Evolutionary conservation across 2,329 filamentous ascomycete genomes (phyloP), one percentile per base, ranked within the genome.

Genomic region (Diplodia sapinea): DNA sequence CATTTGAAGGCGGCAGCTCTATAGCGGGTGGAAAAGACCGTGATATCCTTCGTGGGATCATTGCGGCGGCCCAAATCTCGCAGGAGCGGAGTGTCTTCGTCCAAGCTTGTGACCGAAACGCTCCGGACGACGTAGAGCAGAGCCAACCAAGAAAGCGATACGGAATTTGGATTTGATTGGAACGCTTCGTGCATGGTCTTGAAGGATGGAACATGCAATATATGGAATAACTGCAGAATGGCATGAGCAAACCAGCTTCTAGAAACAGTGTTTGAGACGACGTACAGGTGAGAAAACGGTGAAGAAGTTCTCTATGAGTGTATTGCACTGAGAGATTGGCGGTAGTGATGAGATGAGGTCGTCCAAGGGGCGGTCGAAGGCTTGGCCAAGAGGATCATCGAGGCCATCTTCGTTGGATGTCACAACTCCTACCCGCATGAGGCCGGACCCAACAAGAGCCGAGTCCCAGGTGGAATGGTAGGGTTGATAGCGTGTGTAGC

Each of bases 1-100:
- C 78, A 80, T 61, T 73, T 73, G 70, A 81, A 73, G 4, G 79
- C 74, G 15, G 77, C 75, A 13, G 75, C 75, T 50, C 79, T 73
- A 64, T 81, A 81, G 11, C 76, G 40, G n/a, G 49, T 29, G 7
- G 51, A 54, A 4, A 54, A 12, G 4, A n/a, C 8, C 6, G 51
- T 29, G 13, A 54, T 54, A 2, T 54, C 31, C 17, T 54, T 26
- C 23, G 15, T 13, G 26, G 13, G 4, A 7, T 54, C 51, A 0
- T 17, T 17, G 11, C 3, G 51, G 15, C 26, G 23, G 7, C 51
- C 51, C 20, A 54, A 3, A 17, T 54, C 51, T 54, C 12, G 17
- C 7, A 54, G 51, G 7, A 54, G 51, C 11, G 23, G 13, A 8
- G 12, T 54, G 23, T 31, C 23, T 17, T 31, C 51, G 13, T 29